Percentiles rank a stretch among this genome's conserved stretches.
phyloP scores from a whole-genome alignment of 805 yeast genomes.

The Zygotorulaspora danielsina region DNA sequence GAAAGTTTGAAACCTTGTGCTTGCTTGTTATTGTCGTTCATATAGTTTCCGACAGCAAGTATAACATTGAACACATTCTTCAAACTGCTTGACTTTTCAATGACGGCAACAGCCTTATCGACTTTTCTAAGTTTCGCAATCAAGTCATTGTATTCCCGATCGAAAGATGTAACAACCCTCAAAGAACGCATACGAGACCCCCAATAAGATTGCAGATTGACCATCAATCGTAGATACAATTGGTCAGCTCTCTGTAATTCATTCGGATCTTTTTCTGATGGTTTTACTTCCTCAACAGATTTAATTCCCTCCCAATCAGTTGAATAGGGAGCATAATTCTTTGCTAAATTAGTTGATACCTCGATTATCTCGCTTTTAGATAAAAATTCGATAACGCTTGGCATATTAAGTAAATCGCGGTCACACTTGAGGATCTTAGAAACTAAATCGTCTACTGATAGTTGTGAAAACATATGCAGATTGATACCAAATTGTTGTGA shows the following conservation, averaged over 20 bases:
- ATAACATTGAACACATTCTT: constrained; percentile 76
- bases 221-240: constrained; percentile 74
- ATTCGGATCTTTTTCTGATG: constrained; percentile 64
- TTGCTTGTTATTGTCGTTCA: constrained; percentile 90
- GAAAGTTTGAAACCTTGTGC: constrained; percentile 89
- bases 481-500: constrained; percentile 96
- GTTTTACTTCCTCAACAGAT: constrained; percentile 37
- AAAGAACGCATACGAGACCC: constrained; percentile 83
- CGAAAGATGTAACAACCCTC: constrained; percentile 61
- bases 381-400: constrained; percentile 80
- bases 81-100: constrained; percentile 63
- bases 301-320: constrained; percentile 56
- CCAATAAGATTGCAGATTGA: constrained; percentile 88
- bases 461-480: constrained; percentile 66
- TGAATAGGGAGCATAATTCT: constrained; percentile 76
- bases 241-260: constrained; percentile 87
- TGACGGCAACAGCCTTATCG: constrained; percentile 67
- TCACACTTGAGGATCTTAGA: constrained; percentile 73
- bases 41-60: constrained; percentile 87
- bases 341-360: constrained; percentile 62
- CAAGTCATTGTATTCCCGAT: constrained; percentile 73
- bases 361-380: constrained; percentile 71
- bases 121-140: constrained; percentile 60
- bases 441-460: constrained; percentile 63
- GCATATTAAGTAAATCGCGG: constrained; percentile 59